Base-by-base conservation (phyloP, 2,329 filamentous ascomycete genomes). In the Didymellaceae sp. region DNA sequence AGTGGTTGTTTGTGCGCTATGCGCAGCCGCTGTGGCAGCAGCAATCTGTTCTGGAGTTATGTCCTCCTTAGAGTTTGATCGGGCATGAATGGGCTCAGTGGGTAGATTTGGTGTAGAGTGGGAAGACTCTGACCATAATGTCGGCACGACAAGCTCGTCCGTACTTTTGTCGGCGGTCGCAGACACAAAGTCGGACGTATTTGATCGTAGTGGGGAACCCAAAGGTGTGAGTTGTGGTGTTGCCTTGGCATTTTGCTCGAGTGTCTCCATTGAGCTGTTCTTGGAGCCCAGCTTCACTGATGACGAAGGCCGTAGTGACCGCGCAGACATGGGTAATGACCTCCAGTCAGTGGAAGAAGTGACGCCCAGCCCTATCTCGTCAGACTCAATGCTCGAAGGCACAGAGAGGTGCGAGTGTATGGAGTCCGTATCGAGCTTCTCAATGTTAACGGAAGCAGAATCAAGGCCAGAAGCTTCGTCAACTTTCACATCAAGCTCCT, bases 281-380 rank as follows among this genome's bases (percentile, higher is more conserved):
- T 83, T 80, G 25, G 82, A 79, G 61, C 91, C 86, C 1, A 86
- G 85, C 22, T 83, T 85, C 6, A 92, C 82, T 81, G 20, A 86
- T 0, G 87, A 87, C 28, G 80, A 78, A 2, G 86, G 83, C 35
- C 85, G 78, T 52, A 87, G 77, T 1, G 78, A 77, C 59, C 79
- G 82, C 22, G 86, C 82, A 26, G 78, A 70, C 26, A 51, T 37
- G 9, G 46, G 38, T 4, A 57, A 40, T 24, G 57, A 57, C 18
- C 45, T 60, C 41, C 54, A 51, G 18, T 71, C 67, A 16, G 61
- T 54, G 7, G 61, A 61, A 3, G 68, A 62, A 14, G 67, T 66
- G 4, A 62, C 49, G 5, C 58, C 66, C 9, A 60, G 41, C 6
- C 54, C 46, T 1, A 62, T 26, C 11, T 58, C 56, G 17, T 61